A percentile compares a stretch with the other conserved stretches of the same genome.
phyloP scores from a whole-genome alignment of 768 basidiomycete genomes.

The Candolleomyces aberdarensis region DNA sequence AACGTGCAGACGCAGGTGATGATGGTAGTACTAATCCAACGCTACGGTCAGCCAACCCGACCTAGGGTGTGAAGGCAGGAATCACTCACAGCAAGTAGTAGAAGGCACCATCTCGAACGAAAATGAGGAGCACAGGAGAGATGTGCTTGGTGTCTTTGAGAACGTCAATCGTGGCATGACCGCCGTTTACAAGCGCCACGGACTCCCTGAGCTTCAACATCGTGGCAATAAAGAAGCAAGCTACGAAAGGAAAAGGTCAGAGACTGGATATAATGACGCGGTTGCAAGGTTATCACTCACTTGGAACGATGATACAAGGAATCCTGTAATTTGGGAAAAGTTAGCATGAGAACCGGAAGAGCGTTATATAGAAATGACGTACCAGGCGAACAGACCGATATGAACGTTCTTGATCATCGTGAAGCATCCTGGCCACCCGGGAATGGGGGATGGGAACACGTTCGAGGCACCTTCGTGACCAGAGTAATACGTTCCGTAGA shows the following conservation, averaged over 20 bases:
- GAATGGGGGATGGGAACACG: not conserved
- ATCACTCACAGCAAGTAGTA: not conserved
- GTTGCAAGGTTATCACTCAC: not conserved
- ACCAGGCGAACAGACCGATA: not conserved
- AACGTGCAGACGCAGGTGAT: not conserved
- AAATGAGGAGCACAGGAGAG: not conserved
- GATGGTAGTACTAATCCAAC: not conserved
- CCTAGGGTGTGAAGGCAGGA: not conserved
- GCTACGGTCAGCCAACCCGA: not conserved
- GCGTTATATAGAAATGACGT: not conserved
- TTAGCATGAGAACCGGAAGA: not conserved
- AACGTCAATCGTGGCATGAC: not conserved
- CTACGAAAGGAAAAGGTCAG: not conserved
- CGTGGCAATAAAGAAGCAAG: not conserved
- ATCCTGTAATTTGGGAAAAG: not conserved
- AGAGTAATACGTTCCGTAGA: not conserved
- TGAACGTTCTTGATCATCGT: not conserved
- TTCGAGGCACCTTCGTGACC: not conserved
- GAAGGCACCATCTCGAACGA: not conserved
- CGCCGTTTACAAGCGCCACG: not conserved
- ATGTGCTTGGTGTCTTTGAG: not conserved
- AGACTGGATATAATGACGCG: not conserved
- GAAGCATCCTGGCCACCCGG: not conserved
- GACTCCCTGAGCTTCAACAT: not conserved
- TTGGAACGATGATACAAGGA: not conserved